phyloP scores from a whole-genome alignment of 257 asterid species.

The Jacaranda mimosifolia region DNA sequence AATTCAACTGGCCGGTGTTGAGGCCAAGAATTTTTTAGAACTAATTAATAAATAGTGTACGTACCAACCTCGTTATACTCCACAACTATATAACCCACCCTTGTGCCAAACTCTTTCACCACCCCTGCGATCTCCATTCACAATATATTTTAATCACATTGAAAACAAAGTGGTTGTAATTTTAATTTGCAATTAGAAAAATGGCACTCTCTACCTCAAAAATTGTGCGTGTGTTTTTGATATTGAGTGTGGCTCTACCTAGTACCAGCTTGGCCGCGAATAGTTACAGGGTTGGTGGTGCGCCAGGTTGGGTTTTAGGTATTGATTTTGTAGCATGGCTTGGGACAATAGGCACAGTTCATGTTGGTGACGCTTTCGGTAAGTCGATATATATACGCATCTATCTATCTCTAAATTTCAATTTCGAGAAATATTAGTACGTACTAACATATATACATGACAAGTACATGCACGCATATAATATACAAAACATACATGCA shows the following conservation, averaged over 20 bases:
- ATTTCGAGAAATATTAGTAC: background rate
- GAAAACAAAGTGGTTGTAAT: background rate
- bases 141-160: background rate
- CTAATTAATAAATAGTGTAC: no score
- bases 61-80: background rate
- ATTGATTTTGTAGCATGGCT: background rate
- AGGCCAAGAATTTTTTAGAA: no score
- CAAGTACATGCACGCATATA: no score
- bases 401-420: background rate
- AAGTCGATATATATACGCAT: background rate
- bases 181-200: background rate
- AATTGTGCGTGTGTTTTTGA: background rate
- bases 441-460: no score
- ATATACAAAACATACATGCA: no score
- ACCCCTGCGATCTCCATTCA: background rate
- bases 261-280: no score
- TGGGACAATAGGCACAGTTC: background rate
- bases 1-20: background rate
- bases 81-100: slow-evolving; percentile 14
- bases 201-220: slow-evolving; percentile 5
- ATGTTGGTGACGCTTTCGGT: background rate
- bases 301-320: background rate
- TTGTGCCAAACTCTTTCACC: background rate
- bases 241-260: background rate
- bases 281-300: no score